Percentiles rank a stretch among this genome's conserved stretches.
Evolutionary conservation across 768 basidiomycete genomes (phyloP).

Genomic region (Rhodotorula taiwanensis): DNA sequence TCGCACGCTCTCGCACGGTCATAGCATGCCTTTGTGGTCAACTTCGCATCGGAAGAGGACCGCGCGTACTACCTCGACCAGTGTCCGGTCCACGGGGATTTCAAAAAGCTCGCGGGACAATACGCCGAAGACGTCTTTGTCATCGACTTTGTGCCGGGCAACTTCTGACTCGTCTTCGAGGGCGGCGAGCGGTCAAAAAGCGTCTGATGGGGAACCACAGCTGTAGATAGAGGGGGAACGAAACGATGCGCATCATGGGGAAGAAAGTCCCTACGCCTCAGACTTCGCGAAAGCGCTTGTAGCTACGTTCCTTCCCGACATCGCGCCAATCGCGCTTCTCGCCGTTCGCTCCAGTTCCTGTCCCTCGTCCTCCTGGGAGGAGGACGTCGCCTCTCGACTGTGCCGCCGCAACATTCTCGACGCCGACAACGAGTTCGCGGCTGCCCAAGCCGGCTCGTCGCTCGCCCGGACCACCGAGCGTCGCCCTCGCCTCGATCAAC

Average conservation of each 20-base stretch:
- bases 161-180: neutral
- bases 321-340: slow-evolving; percentile 31
- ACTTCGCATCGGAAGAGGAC: slow-evolving; percentile 31
- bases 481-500: slow-evolving; percentile 23
- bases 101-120: slow-evolving; percentile 37
- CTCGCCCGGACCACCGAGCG: slow-evolving; percentile 3
- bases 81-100: slow-evolving; percentile 40
- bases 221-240: neutral
- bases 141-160: slow-evolving; percentile 24
- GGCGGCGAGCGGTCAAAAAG: too few relatives aligned
- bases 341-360: neutral
- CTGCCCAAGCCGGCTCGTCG: slow-evolving; percentile 23
- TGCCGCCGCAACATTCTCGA: slow-evolving; percentile 10
- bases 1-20: neutral
- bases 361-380: neutral
- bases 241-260: too few relatives aligned
- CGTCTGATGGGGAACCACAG: neutral
- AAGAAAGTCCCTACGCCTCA: too few relatives aligned
- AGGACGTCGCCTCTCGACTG: too few relatives aligned
- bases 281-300: slow-evolving; percentile 29
- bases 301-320: slow-evolving; percentile 23
- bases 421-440: slow-evolving; percentile 12
- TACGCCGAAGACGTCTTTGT: slow-evolving; percentile 16
- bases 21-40: slow-evolving; percentile 23
- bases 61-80: slow-evolving; percentile 41